Base-by-base conservation (phyloP, 352 stramenopile genomes). In the Pythium myriotylum region DNA sequence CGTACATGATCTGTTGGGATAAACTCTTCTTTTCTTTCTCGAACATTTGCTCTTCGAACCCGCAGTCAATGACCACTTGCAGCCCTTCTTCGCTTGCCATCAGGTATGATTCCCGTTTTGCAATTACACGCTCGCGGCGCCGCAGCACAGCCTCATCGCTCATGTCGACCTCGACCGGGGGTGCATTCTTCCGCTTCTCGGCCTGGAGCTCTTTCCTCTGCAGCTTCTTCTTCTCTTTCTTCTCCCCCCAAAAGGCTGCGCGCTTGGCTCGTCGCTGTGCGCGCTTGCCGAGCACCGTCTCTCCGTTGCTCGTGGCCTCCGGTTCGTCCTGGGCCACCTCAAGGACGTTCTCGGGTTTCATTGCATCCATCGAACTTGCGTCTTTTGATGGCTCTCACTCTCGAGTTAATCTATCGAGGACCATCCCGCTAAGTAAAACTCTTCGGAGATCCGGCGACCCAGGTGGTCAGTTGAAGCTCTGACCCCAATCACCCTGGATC, bases 1-100 rank as follows among this genome's bases (percentile, higher is more conserved):
- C 89, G 71, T 84, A 98, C 82, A 97, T 95, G 55, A 98, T 92
- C 71, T 99, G 96, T 65, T 96, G 89, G 10, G 81, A 88, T 14
- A 99, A 76, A 66, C 86, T 97, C 62, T 96, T 98, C 61, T 95
- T 91, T 70, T 98, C 95, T 55, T 95, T 96, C 26, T 79, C 68
- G 2, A 74, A 94, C 92, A 98, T 98, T n/a, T 89, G 60, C 22
- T 97, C 68, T 63, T 98, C 92, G 72, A 98, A 98, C 16, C 81
- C 86, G 58, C 94, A 98, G 71, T 99, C 96, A 42, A 98, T 90
- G n/a, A 97, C 84, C 10, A 97, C 77, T 39, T 79, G 83, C 16
- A 80, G 51, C 20, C 85, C 84, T 72, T 95, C 81, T 53, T 96
- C 94, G 5, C 84, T 85, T 53, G 81, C 85, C 71, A 96, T 91